Evolutionary conservation across 805 yeast species (phyloP).

Genomic region (Jamesozyma hellenica): DNA sequence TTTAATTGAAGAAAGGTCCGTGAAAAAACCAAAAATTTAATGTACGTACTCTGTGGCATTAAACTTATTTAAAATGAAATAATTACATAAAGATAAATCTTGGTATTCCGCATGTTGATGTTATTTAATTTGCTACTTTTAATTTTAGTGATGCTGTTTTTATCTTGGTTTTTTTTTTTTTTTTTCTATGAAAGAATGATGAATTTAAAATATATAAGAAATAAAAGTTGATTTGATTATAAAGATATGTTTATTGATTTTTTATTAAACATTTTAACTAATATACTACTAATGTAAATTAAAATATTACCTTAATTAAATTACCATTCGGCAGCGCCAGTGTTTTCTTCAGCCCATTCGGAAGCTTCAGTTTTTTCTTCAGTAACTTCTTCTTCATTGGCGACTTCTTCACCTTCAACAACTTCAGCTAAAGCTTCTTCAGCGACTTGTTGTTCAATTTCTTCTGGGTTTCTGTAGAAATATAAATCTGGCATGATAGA

Average conservation of each 20-base stretch:
- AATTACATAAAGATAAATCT: no score
- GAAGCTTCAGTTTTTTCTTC: slow-evolving; percentile 56
- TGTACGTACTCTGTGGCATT: no score
- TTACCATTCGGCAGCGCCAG: slow-evolving; percentile 29
- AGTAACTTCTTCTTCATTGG: slow-evolving; percentile 55
- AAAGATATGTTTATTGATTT: slow-evolving; percentile 1
- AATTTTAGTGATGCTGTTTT: no score
- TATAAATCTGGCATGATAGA: slow-evolving; percentile 99
- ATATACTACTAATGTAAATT: slow-evolving; percentile 13
- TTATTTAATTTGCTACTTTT: no score
- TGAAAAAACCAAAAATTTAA: no score
- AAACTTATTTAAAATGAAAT: no score
- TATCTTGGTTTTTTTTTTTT: not conserved
- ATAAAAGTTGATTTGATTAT: not conserved
- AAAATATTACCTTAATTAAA: slow-evolving; percentile 4
- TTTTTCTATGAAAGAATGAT: not conserved
- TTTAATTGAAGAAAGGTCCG: no score
- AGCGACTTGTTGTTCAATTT: slow-evolving; percentile 70
- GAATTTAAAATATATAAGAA: not conserved
- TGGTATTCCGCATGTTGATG: no score
- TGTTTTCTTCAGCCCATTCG: slow-evolving; percentile 47
- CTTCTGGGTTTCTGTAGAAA: slow-evolving; percentile 99
- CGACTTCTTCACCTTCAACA: slow-evolving; percentile 57
- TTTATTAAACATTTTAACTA: slow-evolving; percentile 6
- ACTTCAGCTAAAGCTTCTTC: slow-evolving; percentile 67